Evolutionary conservation across 208 protist species (phyloP), one percentile per base, ranked within the genome.

Genomic region (Trypanosoma platydactyli): DNA sequence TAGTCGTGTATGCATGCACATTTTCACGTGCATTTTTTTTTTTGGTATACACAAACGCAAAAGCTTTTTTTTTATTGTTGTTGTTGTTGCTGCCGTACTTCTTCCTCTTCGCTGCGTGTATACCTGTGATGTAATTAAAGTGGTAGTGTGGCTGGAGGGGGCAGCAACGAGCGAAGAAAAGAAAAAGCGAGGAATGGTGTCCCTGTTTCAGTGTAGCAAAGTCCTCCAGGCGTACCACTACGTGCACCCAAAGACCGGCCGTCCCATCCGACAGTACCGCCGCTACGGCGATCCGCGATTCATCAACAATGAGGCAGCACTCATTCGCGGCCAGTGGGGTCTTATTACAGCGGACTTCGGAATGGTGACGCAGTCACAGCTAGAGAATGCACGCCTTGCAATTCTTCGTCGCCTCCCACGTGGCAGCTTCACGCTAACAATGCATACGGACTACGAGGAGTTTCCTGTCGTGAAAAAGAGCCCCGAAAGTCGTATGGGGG

Each of bases 361-460:
- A 38, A 94, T 92, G 86, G 87, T 95, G 22, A 94, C 86, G 40
- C 84, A 92, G 68, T 92, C 90, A 40, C 90, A 95, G 76, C 60
- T 95, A 59, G 86, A 95, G 56, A 91, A 88, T 68, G 90, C 90
- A 42, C 86, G 90, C 42, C 77, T 95, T 22, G 90, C 86, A 9
- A 94, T 95, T 27, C 71, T 95, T 20, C 88, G 88, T 24, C 90
- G 90, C 42, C 80, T 96, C 67, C 90, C 90, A 7, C 86, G 87
- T 71, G 85, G 86, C 4, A 66, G 77, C 61, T 96, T 96, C 44
- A 82, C 81, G 54, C 83, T 96, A 24, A 86, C 77, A 18, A 92
- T 96, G 86, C 84, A 91, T 78, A 92, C 88, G 24, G 90, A 96
- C 71, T 94, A 91, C 64, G 88, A 96, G 66, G 87, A 96, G 77